These are phyloP conservation scores for Neolentinus lepideus DNA, from an alignment of 1,284 basidiomycete species.

Conservation along the genomic window DNA sequence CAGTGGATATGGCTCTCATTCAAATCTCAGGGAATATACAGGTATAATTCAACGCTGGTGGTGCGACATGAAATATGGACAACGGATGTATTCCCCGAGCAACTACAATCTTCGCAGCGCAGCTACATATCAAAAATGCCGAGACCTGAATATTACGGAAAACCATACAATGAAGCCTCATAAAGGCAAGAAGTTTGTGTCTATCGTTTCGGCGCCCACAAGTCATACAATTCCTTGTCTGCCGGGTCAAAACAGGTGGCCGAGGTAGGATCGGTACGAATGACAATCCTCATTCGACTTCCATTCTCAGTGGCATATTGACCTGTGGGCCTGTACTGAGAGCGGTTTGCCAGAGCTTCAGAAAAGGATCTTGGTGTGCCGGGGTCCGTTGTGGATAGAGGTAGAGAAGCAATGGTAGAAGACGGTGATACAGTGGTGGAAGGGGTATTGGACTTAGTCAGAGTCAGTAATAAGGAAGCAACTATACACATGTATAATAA, in stretches of 20 bases:
- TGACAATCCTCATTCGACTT: slow-evolving; percentile 25
- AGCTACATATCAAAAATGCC: too few relatives aligned
- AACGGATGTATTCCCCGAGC: too few relatives aligned
- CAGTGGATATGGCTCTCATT: too few relatives aligned
- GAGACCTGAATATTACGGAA: too few relatives aligned
- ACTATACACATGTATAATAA: slow-evolving; percentile 9
- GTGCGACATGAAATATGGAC: too few relatives aligned
- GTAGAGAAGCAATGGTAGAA: slow-evolving; percentile 5
- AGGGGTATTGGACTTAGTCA: slow-evolving; percentile 1
- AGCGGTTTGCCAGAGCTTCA: neutral
- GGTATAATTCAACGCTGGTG: too few relatives aligned
- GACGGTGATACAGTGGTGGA: neutral
- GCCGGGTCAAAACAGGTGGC: slow-evolving; percentile 64
- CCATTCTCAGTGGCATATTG: neutral
- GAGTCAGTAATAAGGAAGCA: too few relatives aligned
- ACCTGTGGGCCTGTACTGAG: neutral
- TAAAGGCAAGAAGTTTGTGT: neutral
- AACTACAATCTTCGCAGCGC: too few relatives aligned
- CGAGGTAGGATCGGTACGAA: slow-evolving; percentile 57
- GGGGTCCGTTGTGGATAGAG: slow-evolving; percentile 3
- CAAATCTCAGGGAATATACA: too few relatives aligned
- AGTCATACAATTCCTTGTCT: slow-evolving; percentile 65
- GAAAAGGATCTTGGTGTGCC: neutral
- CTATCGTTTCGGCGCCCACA: slow-evolving; percentile 54
- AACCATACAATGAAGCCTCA: neutral